Percentiles rank a stretch among this genome's conserved stretches.
Evolutionary conservation across 768 basidiomycete species (phyloP).

Genomic region (Kwoniella sp.): DNA sequence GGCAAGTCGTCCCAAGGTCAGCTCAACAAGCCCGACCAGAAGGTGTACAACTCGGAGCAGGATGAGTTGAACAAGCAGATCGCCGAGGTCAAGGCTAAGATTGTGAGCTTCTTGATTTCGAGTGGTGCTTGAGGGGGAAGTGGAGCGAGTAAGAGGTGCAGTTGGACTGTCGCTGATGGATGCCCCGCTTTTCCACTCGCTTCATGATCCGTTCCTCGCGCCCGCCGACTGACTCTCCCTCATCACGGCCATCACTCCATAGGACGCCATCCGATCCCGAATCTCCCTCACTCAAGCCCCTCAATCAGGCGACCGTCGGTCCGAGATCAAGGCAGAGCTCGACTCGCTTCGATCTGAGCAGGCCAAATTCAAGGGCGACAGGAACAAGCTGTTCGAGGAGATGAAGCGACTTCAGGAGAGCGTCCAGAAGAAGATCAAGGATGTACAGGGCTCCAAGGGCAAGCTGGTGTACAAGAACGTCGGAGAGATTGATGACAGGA

Average conservation of each 20-base stretch:
- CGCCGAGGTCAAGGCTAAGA: conserved; percentile 69
- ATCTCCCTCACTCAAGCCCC: conserved; percentile 41
- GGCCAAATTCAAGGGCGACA: conserved; percentile 62
- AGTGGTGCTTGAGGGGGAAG: background rate
- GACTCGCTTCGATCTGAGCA: conserved; percentile 74
- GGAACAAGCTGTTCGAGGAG: conserved; percentile 66
- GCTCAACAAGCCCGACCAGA: conserved; percentile 71
- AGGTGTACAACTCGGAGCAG: conserved; percentile 77
- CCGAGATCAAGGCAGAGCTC: conserved; percentile 70
- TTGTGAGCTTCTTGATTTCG: conserved; percentile 57
- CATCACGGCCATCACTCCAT: background rate
- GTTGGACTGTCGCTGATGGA: background rate
- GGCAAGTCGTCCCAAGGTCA: conserved; percentile 24
- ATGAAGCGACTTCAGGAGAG: conserved; percentile 71
- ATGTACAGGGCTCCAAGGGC: conserved; percentile 71
- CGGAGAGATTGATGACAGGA: conserved; percentile 78
- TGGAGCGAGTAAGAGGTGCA: too few relatives aligned
- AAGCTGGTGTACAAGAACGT: conserved; percentile 77
- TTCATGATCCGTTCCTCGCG: too few relatives aligned
- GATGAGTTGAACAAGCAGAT: conserved; percentile 76
- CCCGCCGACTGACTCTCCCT: too few relatives aligned
- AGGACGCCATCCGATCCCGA: conserved; percentile 45
- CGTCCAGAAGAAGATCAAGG: conserved; percentile 83
- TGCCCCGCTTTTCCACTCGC: background rate
- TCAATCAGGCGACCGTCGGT: conserved; percentile 63